These are phyloP conservation scores for Gentiana dahurica DNA, from an alignment of 257 asterid genomes.

Conservation along the genomic window DNA sequence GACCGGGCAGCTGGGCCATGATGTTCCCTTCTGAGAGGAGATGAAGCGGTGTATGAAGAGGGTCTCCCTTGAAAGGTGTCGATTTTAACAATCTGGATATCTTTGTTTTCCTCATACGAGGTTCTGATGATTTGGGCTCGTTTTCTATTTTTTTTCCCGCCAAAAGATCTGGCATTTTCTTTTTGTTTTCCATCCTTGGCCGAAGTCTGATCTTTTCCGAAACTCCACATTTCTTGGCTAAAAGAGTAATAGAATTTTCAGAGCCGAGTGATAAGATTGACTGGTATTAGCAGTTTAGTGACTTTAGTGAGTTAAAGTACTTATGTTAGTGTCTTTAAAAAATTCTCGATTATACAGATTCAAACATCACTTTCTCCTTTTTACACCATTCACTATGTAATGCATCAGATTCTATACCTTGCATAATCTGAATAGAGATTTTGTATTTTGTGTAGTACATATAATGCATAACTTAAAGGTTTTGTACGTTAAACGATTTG, in stretches of 20 bases:
- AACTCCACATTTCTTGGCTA: slow-evolving; percentile 28
- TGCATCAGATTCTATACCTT: too few species aligned
- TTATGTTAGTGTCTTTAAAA: too few species aligned
- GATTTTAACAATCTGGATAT: slow-evolving; percentile 33
- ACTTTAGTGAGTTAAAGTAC: too few species aligned
- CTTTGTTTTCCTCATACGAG: slow-evolving; percentile 28
- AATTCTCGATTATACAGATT: too few species aligned
- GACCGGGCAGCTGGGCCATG: slow-evolving; percentile 14
- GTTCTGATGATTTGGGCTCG: slow-evolving; percentile 14
- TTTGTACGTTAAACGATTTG: background rate
- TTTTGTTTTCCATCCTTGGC: slow-evolving; percentile 9
- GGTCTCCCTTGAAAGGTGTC: slow-evolving; percentile 22
- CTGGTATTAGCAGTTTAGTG: too few species aligned
- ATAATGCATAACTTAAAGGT: too few species aligned
- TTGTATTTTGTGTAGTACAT: too few species aligned
- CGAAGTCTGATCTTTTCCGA: slow-evolving; percentile 21
- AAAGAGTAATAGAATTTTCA: background rate
- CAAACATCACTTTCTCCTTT: too few species aligned
- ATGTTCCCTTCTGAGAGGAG: slow-evolving; percentile 20
- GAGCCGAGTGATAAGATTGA: background rate
- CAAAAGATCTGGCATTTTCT: slow-evolving; percentile 1
- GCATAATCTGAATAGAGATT: too few species aligned
- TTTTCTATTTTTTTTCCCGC: slow-evolving; percentile 8
- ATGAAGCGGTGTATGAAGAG: slow-evolving; percentile 12
- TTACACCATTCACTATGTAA: too few species aligned